Evolutionary conservation across 73 alveolate genomes (phyloP), one percentile per base, ranked within the genome.

Genomic region (Paramecium primaurelia): DNA sequence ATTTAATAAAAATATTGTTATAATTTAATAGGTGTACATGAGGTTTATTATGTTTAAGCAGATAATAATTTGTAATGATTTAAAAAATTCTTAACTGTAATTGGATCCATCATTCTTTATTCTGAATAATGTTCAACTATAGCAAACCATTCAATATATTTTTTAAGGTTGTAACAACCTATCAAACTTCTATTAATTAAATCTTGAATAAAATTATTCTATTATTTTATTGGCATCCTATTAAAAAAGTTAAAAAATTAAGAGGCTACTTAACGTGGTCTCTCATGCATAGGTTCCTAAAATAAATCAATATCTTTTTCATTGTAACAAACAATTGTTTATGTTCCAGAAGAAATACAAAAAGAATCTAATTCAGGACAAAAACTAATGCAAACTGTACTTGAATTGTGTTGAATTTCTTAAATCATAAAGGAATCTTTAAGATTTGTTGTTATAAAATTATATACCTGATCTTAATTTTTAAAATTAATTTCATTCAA

Each of bases 101-200:
- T 44, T 16, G 47, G 34, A 36, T 36, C 37, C 3, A 73, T 3
- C 60, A 34, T 37, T 37, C 87, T 73, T 20, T 73, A 37, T 0
- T 34, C 18, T 37, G 87, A 32, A 73, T 73, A 73, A 40, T 73
- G 87, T 38, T 73, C 64, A 8, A 73, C 87, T 73, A 73, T 73
- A 12, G 60, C 87, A 73, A 73, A 73, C 60, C 59, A 73, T 38
- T 73, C 64, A 20, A 73, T 36, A 20, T 22, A 73, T 12, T 73
- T 64, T 28, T 10, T 32, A 64, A 11, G 14, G 9, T 34, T 64
- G 42, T 28, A 64, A 32, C 84, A 18, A 54, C 69, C 84, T 12
- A 64, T 34, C 12, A 64, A 64, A 28, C 84, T 64, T 64, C 84
- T 22, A 64, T 64, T 12, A 28, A 1, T 64, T 14, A 64, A 34